Evolutionary conservation across 805 yeast species (phyloP).

Genomic region (Wickerhamomyces bisporus): DNA sequence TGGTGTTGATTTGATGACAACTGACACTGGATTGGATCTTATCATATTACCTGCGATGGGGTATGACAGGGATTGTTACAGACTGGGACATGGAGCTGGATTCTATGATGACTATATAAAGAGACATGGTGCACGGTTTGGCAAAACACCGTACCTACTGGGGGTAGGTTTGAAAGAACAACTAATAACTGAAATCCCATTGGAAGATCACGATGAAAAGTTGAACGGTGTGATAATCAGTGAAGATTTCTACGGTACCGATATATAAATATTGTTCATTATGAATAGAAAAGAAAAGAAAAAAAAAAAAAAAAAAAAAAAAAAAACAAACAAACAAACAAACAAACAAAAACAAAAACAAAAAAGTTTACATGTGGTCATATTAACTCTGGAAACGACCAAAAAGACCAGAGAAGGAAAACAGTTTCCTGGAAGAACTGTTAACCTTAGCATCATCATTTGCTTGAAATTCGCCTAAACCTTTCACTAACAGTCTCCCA

Average conservation of each 20-base stretch:
- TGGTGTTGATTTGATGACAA: slow-evolving; percentile 20
- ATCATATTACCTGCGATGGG: slow-evolving; percentile 85
- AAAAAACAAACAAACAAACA: too few relatives aligned
- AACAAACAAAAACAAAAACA: too few relatives aligned
- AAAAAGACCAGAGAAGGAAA: too few relatives aligned
- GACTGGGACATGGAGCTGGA: slow-evolving; percentile 94
- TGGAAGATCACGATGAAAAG: slow-evolving; percentile 58
- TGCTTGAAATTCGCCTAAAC: slow-evolving; percentile 49
- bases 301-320: too few relatives aligned
- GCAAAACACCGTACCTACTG: slow-evolving; percentile 37
- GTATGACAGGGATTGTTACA: slow-evolving; percentile 39
- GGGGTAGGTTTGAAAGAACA: slow-evolving; percentile 70
- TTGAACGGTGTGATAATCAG: slow-evolving; percentile 52
- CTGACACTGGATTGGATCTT: slow-evolving; percentile 52
- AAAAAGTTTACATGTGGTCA: too few relatives aligned
- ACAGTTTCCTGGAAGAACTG: too few relatives aligned
- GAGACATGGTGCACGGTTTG: slow-evolving; percentile 32
- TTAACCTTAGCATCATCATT: too few relatives aligned
- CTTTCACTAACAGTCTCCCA: slow-evolving; percentile 53
- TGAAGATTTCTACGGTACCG: slow-evolving; percentile 19
- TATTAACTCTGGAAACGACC: slow-evolving; percentile 10
- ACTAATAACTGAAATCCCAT: slow-evolving; percentile 45
- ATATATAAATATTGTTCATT: not conserved
- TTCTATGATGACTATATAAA: slow-evolving; percentile 76
- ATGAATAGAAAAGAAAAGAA: too few relatives aligned